These are phyloP conservation scores for Quambalaria eucalypti DNA, from an alignment of 1,284 basidiomycete genomes.

Conservation along the genomic window DNA sequence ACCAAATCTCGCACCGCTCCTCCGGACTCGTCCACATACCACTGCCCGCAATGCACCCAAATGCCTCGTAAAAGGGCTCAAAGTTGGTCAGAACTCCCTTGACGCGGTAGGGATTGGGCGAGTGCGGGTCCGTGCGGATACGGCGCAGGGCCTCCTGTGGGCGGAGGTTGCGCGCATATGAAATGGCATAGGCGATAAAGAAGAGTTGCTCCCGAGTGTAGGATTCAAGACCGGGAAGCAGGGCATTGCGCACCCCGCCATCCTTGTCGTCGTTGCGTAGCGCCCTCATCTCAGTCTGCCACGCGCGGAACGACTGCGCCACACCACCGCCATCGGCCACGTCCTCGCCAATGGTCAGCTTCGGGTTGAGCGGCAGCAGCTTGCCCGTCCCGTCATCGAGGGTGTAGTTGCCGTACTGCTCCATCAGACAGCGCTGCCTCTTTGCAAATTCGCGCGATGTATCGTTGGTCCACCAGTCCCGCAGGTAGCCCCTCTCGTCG, in stretches of 20 bases:
- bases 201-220: conserved; percentile 48
- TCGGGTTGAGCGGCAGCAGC: conserved; percentile 70
- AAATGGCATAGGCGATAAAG: conserved; percentile 43
- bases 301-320: conserved; percentile 46
- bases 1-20: conserved; percentile 42
- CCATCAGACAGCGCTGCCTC: conserved; percentile 75
- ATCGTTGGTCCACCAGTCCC: conserved; percentile 65
- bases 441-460: conserved; percentile 75
- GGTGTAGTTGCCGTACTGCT: conserved; percentile 76
- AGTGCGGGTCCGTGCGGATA: conserved; percentile 41
- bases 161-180: conserved; percentile 37
- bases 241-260: conserved; percentile 29
- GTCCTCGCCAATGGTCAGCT: conserved; percentile 60
- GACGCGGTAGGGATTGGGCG: conserved; percentile 39
- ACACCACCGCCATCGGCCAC: conserved; percentile 54
- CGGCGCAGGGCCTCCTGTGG: conserved; percentile 31
- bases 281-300: conserved; percentile 41
- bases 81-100: conserved; percentile 35
- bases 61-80: conserved; percentile 35
- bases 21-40: conserved; percentile 23
- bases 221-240: conserved; percentile 42
- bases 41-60: conserved; percentile 38
- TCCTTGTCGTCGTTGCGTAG: conserved; percentile 19
- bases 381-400: conserved; percentile 76
- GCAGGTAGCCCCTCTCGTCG: conserved; percentile 54